Evolutionary conservation across 2,329 filamentous ascomycete species (phyloP).

Genomic region (Talaromyces sp.): DNA sequence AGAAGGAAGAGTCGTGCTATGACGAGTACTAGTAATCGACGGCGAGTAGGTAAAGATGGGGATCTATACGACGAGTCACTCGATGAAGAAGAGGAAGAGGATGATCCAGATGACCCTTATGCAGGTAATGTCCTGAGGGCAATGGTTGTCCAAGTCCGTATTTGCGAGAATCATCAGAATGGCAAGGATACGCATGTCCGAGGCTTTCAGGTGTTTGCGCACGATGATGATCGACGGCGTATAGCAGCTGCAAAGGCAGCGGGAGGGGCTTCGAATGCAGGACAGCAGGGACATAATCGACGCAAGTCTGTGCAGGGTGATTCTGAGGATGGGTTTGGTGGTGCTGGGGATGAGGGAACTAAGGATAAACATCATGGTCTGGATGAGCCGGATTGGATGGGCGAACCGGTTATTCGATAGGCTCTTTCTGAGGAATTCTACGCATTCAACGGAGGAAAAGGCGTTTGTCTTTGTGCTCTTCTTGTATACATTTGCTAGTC

Average conservation of each 20-base stretch:
- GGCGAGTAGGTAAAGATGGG: neutral
- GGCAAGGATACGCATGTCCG: slow-evolving; percentile 98
- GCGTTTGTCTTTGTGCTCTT: neutral
- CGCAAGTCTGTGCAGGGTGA: slow-evolving; percentile 31
- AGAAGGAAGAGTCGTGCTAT: slow-evolving; percentile 22
- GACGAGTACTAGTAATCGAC: neutral
- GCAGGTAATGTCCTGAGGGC: slow-evolving; percentile 75
- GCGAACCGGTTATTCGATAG: slow-evolving; percentile 47
- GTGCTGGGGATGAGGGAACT: slow-evolving; percentile 21
- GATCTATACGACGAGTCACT: slow-evolving; percentile 25
- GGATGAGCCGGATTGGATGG: slow-evolving; percentile 50
- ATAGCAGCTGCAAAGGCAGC: slow-evolving; percentile 24
- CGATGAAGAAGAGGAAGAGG: slow-evolving; percentile 25
- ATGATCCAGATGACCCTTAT: slow-evolving; percentile 37
- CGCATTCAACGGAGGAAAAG: neutral
- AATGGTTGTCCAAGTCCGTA: slow-evolving; percentile 84
- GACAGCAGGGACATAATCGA: slow-evolving; percentile 21
- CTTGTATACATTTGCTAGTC: neutral
- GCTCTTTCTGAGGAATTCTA: neutral
- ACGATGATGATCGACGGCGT: slow-evolving; percentile 39
- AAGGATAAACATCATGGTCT: slow-evolving; percentile 29
- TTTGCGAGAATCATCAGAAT: slow-evolving; percentile 97
- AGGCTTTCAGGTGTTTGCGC: slow-evolving; percentile 79
- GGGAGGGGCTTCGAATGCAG: slow-evolving; percentile 1
- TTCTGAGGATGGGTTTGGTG: slow-evolving; percentile 27